These are phyloP conservation scores for Pyrenophora graminea DNA, from an alignment of 2,329 filamentous ascomycete species.

Conservation along the genomic window DNA sequence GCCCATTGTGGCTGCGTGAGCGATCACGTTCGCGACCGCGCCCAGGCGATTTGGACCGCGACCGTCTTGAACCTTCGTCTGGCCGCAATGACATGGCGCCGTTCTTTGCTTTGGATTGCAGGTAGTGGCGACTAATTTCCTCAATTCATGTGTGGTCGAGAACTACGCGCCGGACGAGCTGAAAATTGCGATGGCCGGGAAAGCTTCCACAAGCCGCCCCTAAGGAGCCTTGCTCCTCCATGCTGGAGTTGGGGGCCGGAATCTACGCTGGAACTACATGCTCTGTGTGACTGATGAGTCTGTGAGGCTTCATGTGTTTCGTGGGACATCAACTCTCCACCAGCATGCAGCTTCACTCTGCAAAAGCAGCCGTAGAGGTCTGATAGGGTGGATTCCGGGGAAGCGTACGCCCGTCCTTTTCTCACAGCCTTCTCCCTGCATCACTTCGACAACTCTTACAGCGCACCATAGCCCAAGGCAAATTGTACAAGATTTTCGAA, in stretches of 20 bases:
- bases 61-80: conserved; percentile 48
- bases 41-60: conserved; percentile 50
- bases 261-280: not conserved
- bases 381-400: not conserved
- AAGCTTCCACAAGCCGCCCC: conserved; percentile 16
- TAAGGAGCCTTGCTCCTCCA: conserved; percentile 14
- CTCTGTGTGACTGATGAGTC: not conserved
- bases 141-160: conserved; percentile 6
- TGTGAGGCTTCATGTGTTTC: not conserved
- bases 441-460: conserved; percentile 6
- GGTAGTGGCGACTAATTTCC: not conserved
- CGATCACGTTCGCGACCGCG: conserved; percentile 45
- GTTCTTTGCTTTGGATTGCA: not conserved
- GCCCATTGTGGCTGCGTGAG: conserved; percentile 48
- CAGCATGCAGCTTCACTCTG: not conserved
- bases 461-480: conserved; percentile 5
- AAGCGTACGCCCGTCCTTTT: conserved; percentile 2
- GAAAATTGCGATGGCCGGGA: conserved; percentile 26
- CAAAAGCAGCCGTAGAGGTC: not conserved
- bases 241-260: conserved; percentile 19
- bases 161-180: conserved; percentile 5
- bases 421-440: not conserved
- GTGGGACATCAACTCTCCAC: not conserved
- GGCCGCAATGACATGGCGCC: conserved; percentile 47
- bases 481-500: not conserved